These are phyloP conservation scores for Nepenthes mirabilis DNA, from an alignment of 148 eudicot species.

Conservation along the genomic window DNA sequence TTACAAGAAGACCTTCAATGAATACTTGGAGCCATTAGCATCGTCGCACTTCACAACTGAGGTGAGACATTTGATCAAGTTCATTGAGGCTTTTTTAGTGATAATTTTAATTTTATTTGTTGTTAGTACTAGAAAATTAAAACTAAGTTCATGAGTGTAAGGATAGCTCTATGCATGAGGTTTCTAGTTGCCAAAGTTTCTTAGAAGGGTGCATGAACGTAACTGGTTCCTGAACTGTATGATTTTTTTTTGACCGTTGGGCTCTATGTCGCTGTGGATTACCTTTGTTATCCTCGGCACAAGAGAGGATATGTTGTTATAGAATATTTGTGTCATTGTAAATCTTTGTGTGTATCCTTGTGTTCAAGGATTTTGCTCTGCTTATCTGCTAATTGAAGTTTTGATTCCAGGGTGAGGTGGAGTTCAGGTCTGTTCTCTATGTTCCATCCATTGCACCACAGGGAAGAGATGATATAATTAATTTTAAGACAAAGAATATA, in stretches of 20 bases:
- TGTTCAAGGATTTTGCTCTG: too few relatives aligned
- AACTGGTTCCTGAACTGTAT: too few relatives aligned
- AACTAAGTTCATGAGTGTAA: not conserved
- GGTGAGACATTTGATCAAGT: slow-evolving; percentile 23
- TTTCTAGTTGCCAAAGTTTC: too few relatives aligned
- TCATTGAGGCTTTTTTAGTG: not conserved
- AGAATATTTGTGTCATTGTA: too few relatives aligned
- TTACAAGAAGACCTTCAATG: slow-evolving; percentile 78
- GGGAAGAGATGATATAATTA: slow-evolving; percentile 66
- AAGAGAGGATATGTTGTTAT: too few relatives aligned
- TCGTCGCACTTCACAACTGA: slow-evolving; percentile 96
- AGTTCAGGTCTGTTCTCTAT: slow-evolving; percentile 77
- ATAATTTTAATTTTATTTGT: not conserved
- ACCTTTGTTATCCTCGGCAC: too few relatives aligned
- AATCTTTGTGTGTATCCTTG: not conserved
- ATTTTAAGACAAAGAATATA: slow-evolving; percentile 84
- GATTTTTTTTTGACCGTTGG: too few relatives aligned
- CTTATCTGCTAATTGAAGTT: too few relatives aligned
- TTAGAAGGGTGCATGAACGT: too few relatives aligned
- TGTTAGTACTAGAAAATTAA: not conserved
- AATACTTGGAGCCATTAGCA: slow-evolving; percentile 86
- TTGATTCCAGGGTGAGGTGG: slow-evolving; percentile 76
- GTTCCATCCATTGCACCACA: slow-evolving; percentile 71
- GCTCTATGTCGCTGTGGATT: too few relatives aligned
- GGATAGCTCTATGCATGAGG: not conserved